Conservation (phyloP, 208 protist species). For the Trypanosoma lewisi region DNA sequence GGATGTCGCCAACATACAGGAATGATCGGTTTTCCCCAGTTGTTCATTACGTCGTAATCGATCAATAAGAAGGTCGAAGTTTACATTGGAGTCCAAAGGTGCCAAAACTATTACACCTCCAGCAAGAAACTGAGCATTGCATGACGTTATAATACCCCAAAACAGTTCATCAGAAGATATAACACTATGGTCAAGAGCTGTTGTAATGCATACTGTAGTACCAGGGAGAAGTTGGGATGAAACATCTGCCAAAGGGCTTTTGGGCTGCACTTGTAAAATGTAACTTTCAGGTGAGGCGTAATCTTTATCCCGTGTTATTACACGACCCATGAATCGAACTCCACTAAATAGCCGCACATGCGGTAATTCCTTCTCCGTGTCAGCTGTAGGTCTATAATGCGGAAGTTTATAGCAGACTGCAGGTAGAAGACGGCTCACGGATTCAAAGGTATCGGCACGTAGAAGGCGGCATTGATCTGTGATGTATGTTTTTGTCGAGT, state of each 20-base stretch:
- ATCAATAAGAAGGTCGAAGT: constrained; percentile 57
- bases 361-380: constrained; percentile 66
- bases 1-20: constrained; percentile 66
- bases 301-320: constrained; percentile 72
- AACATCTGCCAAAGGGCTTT: constrained; percentile 50
- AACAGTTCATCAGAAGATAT: constrained; percentile 67
- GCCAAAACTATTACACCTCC: constrained; percentile 62
- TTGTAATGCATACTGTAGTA: constrained; percentile 81
- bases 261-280: constrained; percentile 67
- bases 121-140: constrained; percentile 46
- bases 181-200: constrained; percentile 43
- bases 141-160: constrained; percentile 80
- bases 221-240: constrained; percentile 55
- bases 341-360: constrained; percentile 62
- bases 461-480: constrained; percentile 71
- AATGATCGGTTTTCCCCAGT: constrained; percentile 43
- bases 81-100: constrained; percentile 49
- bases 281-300: constrained; percentile 67
- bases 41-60: constrained; percentile 72
- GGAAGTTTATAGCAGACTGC: constrained; percentile 70
- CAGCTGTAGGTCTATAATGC: constrained; percentile 40
- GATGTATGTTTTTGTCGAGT: constrained; percentile 58
- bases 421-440: constrained; percentile 57
- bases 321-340: constrained; percentile 69
- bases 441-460: constrained; percentile 87